Base-by-base conservation (phyloP, 805 yeast species). In the Zygotorulaspora danielsina region DNA sequence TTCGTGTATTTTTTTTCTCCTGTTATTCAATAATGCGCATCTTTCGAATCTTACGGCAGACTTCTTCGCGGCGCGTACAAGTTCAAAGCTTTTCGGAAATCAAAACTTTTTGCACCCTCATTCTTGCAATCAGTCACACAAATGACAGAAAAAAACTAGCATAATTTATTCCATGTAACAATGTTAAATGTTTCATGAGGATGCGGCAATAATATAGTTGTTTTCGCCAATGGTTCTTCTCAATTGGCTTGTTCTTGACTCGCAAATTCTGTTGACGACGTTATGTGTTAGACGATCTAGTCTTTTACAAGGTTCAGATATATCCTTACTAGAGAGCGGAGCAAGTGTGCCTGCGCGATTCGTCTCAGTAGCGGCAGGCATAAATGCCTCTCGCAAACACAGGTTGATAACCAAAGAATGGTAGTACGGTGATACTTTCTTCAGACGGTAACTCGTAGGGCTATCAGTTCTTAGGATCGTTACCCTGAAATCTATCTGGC, bases 191-290 rank as follows among this genome's bases (percentile, higher is more conserved):
- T n/a, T n/a, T n/a, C n/a, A n/a, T n/a, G n/a, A n/a, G n/a, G n/a
- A 27, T 5, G 31, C 16, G 5, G 18, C 18, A 27, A 40, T 33
- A 10, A 44, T 16, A 36, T 56, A 55, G 34, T 52, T 53, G 33
- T 57, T 59, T 32, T 57, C 59, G 19, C 64, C 65, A 20, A 59
- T 39, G 32, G 55, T 53, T 31, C 59, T 55, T 31, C 60, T 53
- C 16, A 60, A 45, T 16, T 59, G 59, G 15, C 42, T 45, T 18
- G 49, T 48, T 26, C 59, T 44, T 32, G 57, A 41, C 29, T 44
- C 51, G 15, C 39, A 25, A 2, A 39, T 17, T 22, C 36, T 39
- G 22, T 20, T 45, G 11, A 51, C 33, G 6, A 55, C 24, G 7
- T 41, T 42, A 29, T 49, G 50, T 3, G 54, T 38, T 10, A 52